Evolutionary conservation across 106 monocot genomes (phyloP).

Genomic region (Iris macrosiphon): DNA sequence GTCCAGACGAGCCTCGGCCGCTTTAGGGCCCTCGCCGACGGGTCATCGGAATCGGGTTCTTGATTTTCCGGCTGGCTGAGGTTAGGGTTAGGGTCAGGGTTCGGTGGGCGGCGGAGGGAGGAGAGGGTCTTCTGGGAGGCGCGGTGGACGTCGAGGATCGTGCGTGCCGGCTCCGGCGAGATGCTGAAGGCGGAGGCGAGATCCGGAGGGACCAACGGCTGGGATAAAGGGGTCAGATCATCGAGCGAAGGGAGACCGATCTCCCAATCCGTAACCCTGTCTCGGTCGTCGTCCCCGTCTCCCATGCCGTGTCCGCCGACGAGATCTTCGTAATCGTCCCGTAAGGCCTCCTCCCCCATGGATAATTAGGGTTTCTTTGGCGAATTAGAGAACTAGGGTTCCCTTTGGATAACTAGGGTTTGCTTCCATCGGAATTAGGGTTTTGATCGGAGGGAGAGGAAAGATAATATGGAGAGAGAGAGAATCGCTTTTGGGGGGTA

Average conservation of each 20-base stretch:
- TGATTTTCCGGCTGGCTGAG: slow-evolving; percentile 2
- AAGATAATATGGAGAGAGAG: neutral
- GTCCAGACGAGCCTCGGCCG: slow-evolving; percentile 62
- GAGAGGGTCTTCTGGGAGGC: slow-evolving; percentile 38
- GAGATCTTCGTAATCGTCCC: slow-evolving; percentile 1
- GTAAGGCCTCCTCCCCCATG: slow-evolving; percentile 20
- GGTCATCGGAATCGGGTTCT: slow-evolving; percentile 9
- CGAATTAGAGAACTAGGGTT: too few species aligned
- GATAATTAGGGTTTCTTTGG: neutral
- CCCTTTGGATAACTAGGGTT: too few species aligned
- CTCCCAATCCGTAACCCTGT: slow-evolving; percentile 58
- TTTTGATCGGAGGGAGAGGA: neutral
- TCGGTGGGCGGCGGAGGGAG: slow-evolving; percentile 21
- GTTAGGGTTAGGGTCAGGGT: neutral
- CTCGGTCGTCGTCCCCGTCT: slow-evolving; percentile 12
- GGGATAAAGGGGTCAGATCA: slow-evolving; percentile 47
- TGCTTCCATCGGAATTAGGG: neutral
- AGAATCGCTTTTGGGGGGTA: slow-evolving; percentile 7
- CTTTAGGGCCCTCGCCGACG: slow-evolving; percentile 24
- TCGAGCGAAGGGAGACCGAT: slow-evolving; percentile 43
- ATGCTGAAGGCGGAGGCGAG: slow-evolving; percentile 69
- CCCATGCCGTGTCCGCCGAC: neutral
- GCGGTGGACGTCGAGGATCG: slow-evolving; percentile 35
- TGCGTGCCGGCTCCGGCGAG: slow-evolving; percentile 33
- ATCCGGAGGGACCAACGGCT: slow-evolving; percentile 41